phyloP scores from a whole-genome alignment of 1,284 basidiomycete species.

The Amylostereum chailletii region DNA sequence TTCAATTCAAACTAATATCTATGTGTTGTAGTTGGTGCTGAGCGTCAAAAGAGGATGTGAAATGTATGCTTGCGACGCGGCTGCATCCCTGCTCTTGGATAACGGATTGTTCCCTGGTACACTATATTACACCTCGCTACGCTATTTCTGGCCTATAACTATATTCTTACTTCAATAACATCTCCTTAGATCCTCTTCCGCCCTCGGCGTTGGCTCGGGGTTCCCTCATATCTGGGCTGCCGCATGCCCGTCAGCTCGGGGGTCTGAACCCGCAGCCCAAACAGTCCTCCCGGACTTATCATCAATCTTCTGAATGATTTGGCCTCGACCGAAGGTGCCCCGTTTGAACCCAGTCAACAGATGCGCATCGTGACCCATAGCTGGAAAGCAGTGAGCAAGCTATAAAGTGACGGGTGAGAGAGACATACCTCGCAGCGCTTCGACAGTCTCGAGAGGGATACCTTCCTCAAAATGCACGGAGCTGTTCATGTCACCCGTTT shows the following conservation, averaged over 20 bases:
- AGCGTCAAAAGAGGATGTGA: conserved; percentile 68
- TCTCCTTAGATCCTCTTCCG: too few species aligned
- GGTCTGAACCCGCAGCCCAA: conserved; percentile 87
- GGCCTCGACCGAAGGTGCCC: conserved; percentile 84
- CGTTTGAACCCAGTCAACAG: conserved; percentile 53
- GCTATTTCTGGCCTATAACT: too few species aligned
- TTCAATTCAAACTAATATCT: conserved; percentile 2
- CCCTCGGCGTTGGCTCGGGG: too few species aligned
- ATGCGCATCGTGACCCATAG: conserved; percentile 83
- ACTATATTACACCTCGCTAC: too few species aligned
- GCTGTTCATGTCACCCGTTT: conserved; percentile 65
- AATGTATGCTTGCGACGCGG: conserved; percentile 1
- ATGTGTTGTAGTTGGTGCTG: conserved; percentile 44
- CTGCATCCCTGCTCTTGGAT: too few species aligned
- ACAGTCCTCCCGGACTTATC: conserved; percentile 60
- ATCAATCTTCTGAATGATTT: conserved; percentile 75
- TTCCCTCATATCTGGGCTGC: conserved; percentile 68
- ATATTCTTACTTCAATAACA: too few species aligned
- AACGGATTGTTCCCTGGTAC: too few species aligned
- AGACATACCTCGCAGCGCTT: conserved; percentile 49
- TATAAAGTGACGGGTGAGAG: background rate
- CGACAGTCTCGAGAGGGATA: conserved; percentile 53
- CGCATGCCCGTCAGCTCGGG: conserved; percentile 82
- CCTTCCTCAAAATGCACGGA: conserved; percentile 87
- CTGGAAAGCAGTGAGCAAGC: conserved; percentile 23